These are phyloP conservation scores for Aspergillus diversus DNA, from an alignment of 495 filamentous ascomycete species.

Conservation along the genomic window DNA sequence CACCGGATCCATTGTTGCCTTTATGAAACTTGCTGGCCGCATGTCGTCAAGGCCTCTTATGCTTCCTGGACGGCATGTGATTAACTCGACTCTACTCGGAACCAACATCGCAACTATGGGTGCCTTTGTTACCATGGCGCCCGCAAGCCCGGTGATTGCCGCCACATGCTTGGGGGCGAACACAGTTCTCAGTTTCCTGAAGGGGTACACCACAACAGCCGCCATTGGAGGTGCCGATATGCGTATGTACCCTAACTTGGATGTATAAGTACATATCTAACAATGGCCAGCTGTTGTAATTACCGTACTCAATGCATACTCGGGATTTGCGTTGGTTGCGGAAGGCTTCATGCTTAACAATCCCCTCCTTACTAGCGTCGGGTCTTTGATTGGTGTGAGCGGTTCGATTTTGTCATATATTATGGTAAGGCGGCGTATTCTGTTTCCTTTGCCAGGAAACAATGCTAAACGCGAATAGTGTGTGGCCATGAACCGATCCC, in stretches of 20 bases:
- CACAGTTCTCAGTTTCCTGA: slow-evolving; percentile 74
- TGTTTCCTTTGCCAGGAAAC: neutral
- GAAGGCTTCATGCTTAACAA: slow-evolving; percentile 90
- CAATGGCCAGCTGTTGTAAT: slow-evolving; percentile 65
- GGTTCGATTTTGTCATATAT: slow-evolving; percentile 84
- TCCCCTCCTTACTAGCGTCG: slow-evolving; percentile 74
- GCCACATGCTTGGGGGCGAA: slow-evolving; percentile 73
- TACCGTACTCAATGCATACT: slow-evolving; percentile 83
- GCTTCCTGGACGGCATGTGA: slow-evolving; percentile 67
- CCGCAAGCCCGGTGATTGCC: slow-evolving; percentile 71
- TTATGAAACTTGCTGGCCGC: slow-evolving; percentile 74
- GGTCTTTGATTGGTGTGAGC: slow-evolving; percentile 77
- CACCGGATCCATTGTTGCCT: slow-evolving; percentile 80
- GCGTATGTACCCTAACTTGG: slow-evolving; percentile 43
- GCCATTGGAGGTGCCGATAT: slow-evolving; percentile 87
- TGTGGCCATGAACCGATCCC: slow-evolving; percentile 79
- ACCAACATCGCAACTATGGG: slow-evolving; percentile 79
- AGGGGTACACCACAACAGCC: slow-evolving; percentile 80
- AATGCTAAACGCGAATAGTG: slow-evolving; percentile 51
- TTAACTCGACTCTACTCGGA: slow-evolving; percentile 71
- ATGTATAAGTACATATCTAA: slow-evolving; percentile 12
- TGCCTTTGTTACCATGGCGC: slow-evolving; percentile 74
- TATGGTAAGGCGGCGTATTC: slow-evolving; percentile 40
- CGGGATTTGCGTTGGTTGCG: slow-evolving; percentile 79
- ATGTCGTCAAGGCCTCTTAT: slow-evolving; percentile 75